Evolutionary conservation across 768 basidiomycete species (phyloP).

Genomic region (Leccinum uliginosum): DNA sequence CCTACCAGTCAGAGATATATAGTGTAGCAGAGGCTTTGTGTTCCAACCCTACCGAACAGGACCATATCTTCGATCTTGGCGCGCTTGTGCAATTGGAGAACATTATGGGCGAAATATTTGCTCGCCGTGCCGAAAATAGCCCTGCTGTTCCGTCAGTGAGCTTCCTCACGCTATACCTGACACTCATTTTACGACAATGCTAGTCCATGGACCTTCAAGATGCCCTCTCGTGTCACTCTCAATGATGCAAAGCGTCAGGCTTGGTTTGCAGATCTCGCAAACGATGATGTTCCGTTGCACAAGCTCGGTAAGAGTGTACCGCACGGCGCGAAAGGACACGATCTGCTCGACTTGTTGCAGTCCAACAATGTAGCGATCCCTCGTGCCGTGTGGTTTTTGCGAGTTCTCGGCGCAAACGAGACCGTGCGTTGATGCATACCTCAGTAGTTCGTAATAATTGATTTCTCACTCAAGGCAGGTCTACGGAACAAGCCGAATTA

Average conservation of each 20-base stretch:
- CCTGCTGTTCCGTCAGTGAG: conserved; percentile 60
- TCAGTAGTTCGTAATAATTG: not conserved
- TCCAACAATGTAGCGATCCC: conserved; percentile 72
- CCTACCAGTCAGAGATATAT: conserved; percentile 21
- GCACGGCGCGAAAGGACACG: conserved; percentile 81
- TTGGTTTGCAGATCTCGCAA: conserved; percentile 82
- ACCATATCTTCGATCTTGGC: conserved; percentile 46
- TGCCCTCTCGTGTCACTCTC: conserved; percentile 78
- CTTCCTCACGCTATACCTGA: not conserved
- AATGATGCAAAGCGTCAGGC: conserved; percentile 75
- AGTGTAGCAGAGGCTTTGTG: conserved; percentile 11
- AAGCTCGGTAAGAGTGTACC: conserved; percentile 84
- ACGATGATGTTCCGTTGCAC: conserved; percentile 73
- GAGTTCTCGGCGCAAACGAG: conserved; percentile 85
- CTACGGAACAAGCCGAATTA: conserved; percentile 75
- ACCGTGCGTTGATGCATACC: conserved; percentile 43
- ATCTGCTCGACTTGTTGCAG: conserved; percentile 76
- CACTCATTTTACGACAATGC: not conserved
- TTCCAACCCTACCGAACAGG: conserved; percentile 29
- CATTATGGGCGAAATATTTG: conserved; percentile 73
- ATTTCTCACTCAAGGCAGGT: conserved; percentile 47
- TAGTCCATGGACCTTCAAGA: conserved; percentile 63
- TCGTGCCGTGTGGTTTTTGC: conserved; percentile 83
- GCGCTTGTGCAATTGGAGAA: conserved; percentile 61
- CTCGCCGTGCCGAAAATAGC: conserved; percentile 52